phyloP scores from a whole-genome alignment of 2,329 filamentous ascomycete species.

The Xylaria sp. region DNA sequence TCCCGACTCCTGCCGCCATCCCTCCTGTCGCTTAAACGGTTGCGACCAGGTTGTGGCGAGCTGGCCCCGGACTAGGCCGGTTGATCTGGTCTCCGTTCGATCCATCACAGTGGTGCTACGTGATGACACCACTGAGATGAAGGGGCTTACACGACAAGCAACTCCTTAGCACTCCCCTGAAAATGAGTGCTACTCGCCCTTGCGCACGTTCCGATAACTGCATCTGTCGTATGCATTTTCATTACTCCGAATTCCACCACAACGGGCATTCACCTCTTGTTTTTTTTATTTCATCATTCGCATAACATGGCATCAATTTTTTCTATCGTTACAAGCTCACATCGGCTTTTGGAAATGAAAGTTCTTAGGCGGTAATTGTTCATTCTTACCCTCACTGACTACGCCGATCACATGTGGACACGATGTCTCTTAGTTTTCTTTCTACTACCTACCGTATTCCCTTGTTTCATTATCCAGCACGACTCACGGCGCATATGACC shows the following conservation, averaged over 20 bases:
- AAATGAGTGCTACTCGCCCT: not conserved
- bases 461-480: conserved; percentile 43
- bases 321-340: conserved; percentile 10
- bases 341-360: conserved; percentile 12
- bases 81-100: conserved; percentile 19
- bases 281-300: conserved; percentile 24
- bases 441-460: conserved; percentile 35
- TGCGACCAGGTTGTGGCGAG: conserved; percentile 21
- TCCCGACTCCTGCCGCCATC: conserved; percentile 45
- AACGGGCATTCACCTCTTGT: conserved; percentile 18
- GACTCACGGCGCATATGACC: conserved; percentile 49
- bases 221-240: conserved; percentile 22
- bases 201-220: conserved; percentile 16
- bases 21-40: conserved; percentile 49
- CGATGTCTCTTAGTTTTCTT: conserved; percentile 33
- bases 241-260: conserved; percentile 24
- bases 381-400: conserved; percentile 11
- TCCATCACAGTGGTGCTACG: conserved; percentile 7
- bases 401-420: conserved; percentile 10
- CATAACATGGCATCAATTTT: conserved; percentile 27
- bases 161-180: not conserved
- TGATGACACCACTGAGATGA: conserved; percentile 12
- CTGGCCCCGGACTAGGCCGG: conserved; percentile 10
- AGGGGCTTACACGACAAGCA: conserved; percentile 7
- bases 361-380: conserved; percentile 6